These are phyloP conservation scores for Apocynum venetum DNA, from an alignment of 257 asterid genomes.

Conservation along the genomic window DNA sequence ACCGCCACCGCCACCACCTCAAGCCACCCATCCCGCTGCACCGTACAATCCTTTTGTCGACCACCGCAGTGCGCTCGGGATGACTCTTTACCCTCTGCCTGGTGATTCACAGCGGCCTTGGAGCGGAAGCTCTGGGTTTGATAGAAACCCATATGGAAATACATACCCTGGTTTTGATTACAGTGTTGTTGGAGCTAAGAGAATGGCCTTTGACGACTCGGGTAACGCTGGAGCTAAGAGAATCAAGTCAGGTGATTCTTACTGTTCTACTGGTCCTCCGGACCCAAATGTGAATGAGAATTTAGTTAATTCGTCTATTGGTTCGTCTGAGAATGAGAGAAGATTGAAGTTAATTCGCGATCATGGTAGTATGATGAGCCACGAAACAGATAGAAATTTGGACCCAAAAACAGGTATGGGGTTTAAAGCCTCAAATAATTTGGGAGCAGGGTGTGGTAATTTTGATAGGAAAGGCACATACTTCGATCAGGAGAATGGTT, in stretches of 20 bases:
- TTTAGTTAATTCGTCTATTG: constrained; percentile 5
- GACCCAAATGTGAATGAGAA: constrained; percentile 13
- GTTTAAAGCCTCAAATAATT: constrained; percentile 3
- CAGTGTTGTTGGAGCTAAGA: constrained; percentile 51
- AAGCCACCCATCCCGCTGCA: constrained; percentile 33
- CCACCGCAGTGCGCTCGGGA: constrained; percentile 38
- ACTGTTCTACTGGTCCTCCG: constrained; percentile 1
- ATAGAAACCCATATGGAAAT: constrained; percentile 32
- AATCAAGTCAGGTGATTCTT: constrained; percentile 43
- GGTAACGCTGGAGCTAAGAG: constrained; percentile 54
- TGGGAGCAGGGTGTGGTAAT: neutral
- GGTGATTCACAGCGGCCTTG: constrained; percentile 42
- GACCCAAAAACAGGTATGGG: constrained; percentile 23
- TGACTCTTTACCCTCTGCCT: constrained; percentile 31
- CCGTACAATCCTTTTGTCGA: constrained; percentile 62
- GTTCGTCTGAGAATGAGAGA: constrained; percentile 55
- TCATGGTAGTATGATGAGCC: constrained; percentile 47
- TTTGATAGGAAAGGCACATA: constrained; percentile 25
- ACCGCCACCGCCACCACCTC: constrained; percentile 37
- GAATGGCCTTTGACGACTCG: constrained; percentile 48
- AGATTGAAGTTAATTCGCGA: constrained; percentile 74
- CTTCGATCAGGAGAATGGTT: constrained; percentile 11
- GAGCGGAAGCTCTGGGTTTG: constrained; percentile 30
- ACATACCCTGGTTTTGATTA: constrained; percentile 22
- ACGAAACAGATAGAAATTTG: constrained; percentile 22